Evolutionary conservation across 2,329 filamentous ascomycete species (phyloP).

Genomic region (Thermoascus crustaceus): DNA sequence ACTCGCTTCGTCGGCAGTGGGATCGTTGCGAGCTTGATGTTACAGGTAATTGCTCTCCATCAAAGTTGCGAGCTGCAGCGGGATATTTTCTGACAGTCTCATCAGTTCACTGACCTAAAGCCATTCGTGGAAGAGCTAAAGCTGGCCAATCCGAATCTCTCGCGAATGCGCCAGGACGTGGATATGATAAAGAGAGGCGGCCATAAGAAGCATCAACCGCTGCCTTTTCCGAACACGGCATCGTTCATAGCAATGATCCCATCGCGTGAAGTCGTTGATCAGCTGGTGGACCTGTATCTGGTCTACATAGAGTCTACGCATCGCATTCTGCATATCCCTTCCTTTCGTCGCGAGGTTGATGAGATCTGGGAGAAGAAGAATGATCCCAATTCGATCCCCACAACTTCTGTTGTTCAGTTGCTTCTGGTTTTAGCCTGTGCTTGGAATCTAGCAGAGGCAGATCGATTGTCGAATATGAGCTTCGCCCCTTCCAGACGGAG

Average conservation of each 20-base stretch:
- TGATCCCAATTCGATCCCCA: slow-evolving; percentile 18
- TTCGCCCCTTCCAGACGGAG: slow-evolving; percentile 19
- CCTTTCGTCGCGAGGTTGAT: slow-evolving; percentile 32
- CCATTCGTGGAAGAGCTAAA: slow-evolving; percentile 31
- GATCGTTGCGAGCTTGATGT: slow-evolving; percentile 31
- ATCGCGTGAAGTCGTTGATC: slow-evolving; percentile 26
- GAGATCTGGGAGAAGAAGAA: slow-evolving; percentile 25
- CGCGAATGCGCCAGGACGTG: slow-evolving; percentile 26
- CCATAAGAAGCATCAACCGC: slow-evolving; percentile 21
- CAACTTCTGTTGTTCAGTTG: slow-evolving; percentile 28
- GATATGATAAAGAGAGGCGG: slow-evolving; percentile 24
- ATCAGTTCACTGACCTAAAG: slow-evolving; percentile 31
- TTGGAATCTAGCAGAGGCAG: slow-evolving; percentile 28
- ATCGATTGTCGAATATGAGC: slow-evolving; percentile 21
- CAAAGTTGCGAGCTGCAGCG: background rate
- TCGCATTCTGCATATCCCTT: slow-evolving; percentile 33
- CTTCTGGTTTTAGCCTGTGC: slow-evolving; percentile 31
- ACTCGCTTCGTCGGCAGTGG: slow-evolving; percentile 35
- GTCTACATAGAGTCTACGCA: slow-evolving; percentile 33
- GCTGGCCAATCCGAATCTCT: slow-evolving; percentile 27
- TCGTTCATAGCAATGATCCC: slow-evolving; percentile 29
- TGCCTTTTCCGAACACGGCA: slow-evolving; percentile 21
- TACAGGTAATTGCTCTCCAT: slow-evolving; percentile 24
- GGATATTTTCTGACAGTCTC: background rate
- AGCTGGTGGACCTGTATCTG: slow-evolving; percentile 31